Percentiles rank a stretch among this genome's conserved stretches.
Evolutionary conservation across 192 early-diverging fungal genomes (phyloP).

Genomic region (Entomortierella beljakovae): DNA sequence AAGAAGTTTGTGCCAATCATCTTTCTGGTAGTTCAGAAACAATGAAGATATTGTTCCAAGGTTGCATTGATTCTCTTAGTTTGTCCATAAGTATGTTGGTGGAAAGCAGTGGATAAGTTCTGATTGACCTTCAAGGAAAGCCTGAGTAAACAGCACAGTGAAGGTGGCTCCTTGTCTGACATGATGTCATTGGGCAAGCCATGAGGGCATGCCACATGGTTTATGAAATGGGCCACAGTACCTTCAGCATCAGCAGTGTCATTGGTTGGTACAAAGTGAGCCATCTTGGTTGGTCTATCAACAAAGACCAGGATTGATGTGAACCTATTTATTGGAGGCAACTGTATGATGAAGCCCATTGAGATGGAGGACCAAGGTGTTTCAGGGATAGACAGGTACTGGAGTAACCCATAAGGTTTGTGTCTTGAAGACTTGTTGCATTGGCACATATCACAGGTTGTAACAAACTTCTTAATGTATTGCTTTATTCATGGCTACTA

Average conservation of each 20-base stretch:
- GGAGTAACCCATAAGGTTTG: conserved; percentile 48
- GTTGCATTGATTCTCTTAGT: conserved; percentile 55
- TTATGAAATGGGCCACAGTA: conserved; percentile 27
- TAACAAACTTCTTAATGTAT: conserved; percentile 15
- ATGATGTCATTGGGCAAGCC: conserved; percentile 59
- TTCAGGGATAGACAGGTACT: conserved; percentile 34
- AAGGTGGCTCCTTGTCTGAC: conserved; percentile 60
- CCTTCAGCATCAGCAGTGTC: conserved; percentile 7
- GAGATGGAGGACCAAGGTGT: conserved; percentile 53
- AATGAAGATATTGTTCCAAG: conserved; percentile 54
- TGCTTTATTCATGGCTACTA: conserved; percentile 47
- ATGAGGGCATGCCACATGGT: conserved; percentile 37
- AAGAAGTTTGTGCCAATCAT: conserved; percentile 59
- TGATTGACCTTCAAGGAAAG: conserved; percentile 31
- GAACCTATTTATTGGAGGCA: conserved; percentile 27
- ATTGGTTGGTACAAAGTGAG: conserved; percentile 5
- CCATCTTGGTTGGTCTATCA: conserved; percentile 56
- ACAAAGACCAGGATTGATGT: conserved; percentile 54
- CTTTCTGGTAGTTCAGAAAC: conserved; percentile 48
- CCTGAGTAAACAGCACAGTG: conserved; percentile 51
- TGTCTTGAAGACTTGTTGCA: conserved; percentile 30
- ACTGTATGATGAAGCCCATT: conserved; percentile 55
- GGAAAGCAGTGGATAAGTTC: conserved; percentile 55
- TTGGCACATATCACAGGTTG: conserved; percentile 37
- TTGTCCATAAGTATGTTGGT: no score